Conservation (phyloP, 768 basidiomycete species). For the Phallus indusiatus region DNA sequence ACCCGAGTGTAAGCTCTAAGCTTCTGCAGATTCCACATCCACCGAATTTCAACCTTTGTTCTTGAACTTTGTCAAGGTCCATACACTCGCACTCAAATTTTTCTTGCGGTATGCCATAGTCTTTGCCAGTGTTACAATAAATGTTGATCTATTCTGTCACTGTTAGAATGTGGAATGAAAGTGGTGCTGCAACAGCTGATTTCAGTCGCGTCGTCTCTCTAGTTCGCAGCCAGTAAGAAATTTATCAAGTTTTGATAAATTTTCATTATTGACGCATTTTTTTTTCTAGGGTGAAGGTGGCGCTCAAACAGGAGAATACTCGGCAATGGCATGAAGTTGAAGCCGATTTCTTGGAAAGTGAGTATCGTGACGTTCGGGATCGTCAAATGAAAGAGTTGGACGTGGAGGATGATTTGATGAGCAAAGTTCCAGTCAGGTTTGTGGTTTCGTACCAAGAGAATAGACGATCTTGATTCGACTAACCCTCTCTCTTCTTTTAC, state of each 20-base stretch:
- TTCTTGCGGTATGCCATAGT: constrained; percentile 46
- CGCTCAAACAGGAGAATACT: constrained; percentile 61
- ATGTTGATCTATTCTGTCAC: background rate
- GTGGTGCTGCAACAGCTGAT: constrained; percentile 65
- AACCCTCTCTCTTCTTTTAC: constrained; percentile 4
- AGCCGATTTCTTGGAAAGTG: constrained; percentile 67
- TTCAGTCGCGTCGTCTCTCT: constrained; percentile 71
- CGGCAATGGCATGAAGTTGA: constrained; percentile 81
- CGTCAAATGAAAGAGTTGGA: constrained; percentile 88
- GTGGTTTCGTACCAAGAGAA: constrained; percentile 17
- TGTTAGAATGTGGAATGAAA: constrained; percentile 76
- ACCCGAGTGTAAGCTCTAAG: background rate
- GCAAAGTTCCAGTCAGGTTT: constrained; percentile 78
- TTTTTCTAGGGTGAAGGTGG: constrained; percentile 56
- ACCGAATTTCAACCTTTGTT: constrained; percentile 83
- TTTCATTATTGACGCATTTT: constrained; percentile 5
- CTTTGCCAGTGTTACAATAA: background rate
- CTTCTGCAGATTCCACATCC: constrained; percentile 56
- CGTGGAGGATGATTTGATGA: constrained; percentile 77
- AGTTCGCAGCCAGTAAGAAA: constrained; percentile 73
- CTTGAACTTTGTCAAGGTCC: constrained; percentile 73
- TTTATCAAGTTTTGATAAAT: background rate
- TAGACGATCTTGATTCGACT: constrained; percentile 1
- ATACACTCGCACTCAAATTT: constrained; percentile 72
- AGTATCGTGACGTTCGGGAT: constrained; percentile 79